Evolutionary conservation across 208 protist genomes (phyloP), one percentile per base, ranked within the genome.

Genomic region (Polymyxa betae): DNA sequence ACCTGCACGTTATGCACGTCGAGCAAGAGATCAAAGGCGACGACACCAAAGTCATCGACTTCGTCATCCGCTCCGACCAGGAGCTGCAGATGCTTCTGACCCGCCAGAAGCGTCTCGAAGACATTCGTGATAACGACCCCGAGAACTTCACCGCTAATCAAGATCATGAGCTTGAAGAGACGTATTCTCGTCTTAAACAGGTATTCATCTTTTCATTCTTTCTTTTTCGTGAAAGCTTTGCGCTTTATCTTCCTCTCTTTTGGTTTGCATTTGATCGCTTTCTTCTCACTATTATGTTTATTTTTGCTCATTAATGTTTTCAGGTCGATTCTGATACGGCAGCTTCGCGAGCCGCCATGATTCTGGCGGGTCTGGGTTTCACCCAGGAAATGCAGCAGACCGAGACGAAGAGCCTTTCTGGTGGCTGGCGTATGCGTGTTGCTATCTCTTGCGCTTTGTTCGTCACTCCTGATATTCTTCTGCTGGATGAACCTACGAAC

Each of bases 341-440:
- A 5, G 16, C 72, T 20, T 5, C 72, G 5, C 72, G 90, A 38
- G 90, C 90, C 5, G 87, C 49, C 60, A 41, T 89, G 43, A 91
- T 91, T 91, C 66, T 91, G 38, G 78, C 45, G 1, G 90, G 68
- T 90, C 77, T 91, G 32, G 90, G 90, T 12, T 91, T 91, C 90
- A 45, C 40, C 38, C 66, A 91, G 29, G 90, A 91, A 45, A 90
- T 90, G 89, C 38, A 77, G 49, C 54, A 90, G 32, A 90, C 60
- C n/a, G 60, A 38, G 52, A 89, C 52, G 29, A 89, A 89, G 43
- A 16, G 20, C 24, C 77, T 93, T 20, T 92, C 90, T 41, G 92
- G 92, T 90, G 92, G 92, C 44, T 93, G 90, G 45, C 24, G 92
- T 45, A 92, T 92, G 88, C 41, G 92, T 35, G 92, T 93, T 43